These are phyloP conservation scores for Penicillium verhagenii DNA, from an alignment of 495 filamentous ascomycete genomes.

Conservation along the genomic window DNA sequence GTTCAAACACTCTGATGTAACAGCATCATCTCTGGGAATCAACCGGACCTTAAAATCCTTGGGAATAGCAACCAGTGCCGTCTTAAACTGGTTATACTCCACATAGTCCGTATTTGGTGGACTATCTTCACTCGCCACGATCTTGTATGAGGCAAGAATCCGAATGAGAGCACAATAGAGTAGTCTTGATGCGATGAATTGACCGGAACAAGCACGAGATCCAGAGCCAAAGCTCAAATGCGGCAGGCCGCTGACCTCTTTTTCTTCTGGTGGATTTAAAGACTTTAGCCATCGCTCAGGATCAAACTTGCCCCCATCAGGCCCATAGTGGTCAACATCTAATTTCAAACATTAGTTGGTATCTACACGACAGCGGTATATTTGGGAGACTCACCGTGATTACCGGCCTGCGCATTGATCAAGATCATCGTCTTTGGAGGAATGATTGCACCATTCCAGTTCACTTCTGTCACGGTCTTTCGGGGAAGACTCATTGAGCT, in stretches of 20 bases:
- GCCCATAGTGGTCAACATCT: slow-evolving; percentile 54
- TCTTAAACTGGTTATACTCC: slow-evolving; percentile 57
- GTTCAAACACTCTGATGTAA: slow-evolving; percentile 34
- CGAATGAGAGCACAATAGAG: slow-evolving; percentile 51
- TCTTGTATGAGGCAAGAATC: slow-evolving; percentile 47
- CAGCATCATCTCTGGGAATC: slow-evolving; percentile 40
- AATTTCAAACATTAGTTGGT: background rate
- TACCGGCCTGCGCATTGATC: slow-evolving; percentile 58
- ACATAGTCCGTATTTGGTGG: slow-evolving; percentile 58
- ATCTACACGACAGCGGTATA: background rate
- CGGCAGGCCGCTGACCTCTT: slow-evolving; percentile 30
- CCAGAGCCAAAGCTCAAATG: slow-evolving; percentile 56
- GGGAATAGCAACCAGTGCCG: slow-evolving; percentile 55
- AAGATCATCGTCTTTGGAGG: slow-evolving; percentile 55
- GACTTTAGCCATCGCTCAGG: slow-evolving; percentile 52
- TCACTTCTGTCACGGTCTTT: slow-evolving; percentile 50
- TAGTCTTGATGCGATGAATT: slow-evolving; percentile 49
- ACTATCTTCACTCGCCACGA: slow-evolving; percentile 46
- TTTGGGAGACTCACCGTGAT: slow-evolving; percentile 45
- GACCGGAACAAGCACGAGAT: slow-evolving; percentile 52
- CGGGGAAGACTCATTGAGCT: slow-evolving; percentile 53
- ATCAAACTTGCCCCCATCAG: slow-evolving; percentile 48
- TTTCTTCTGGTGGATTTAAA: slow-evolving; percentile 36
- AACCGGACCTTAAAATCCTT: slow-evolving; percentile 52
- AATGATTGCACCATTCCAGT: slow-evolving; percentile 56